These are phyloP conservation scores for Acacia crassicarpa DNA, from an alignment of 306 rosid genomes.

Conservation along the genomic window DNA sequence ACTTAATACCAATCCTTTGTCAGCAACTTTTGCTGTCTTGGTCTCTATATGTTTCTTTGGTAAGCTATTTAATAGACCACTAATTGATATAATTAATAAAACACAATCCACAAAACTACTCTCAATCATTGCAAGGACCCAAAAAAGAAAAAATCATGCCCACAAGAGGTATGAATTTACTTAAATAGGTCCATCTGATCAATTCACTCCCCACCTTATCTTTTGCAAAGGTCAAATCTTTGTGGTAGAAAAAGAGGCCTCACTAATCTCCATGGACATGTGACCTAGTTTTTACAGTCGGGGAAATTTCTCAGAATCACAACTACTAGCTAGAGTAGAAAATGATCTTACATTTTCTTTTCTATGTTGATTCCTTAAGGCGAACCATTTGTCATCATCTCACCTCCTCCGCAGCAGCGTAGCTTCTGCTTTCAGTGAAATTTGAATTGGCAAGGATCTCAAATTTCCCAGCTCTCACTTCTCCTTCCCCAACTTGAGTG, in stretches of 20 bases:
- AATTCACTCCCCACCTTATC: neutral
- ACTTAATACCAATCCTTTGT: neutral
- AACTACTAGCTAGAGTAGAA: constrained; percentile 40
- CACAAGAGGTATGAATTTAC: neutral
- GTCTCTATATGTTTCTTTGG: neutral
- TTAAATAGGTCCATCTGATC: neutral
- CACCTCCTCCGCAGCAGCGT: too few relatives aligned
- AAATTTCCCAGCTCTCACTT: constrained; percentile 79
- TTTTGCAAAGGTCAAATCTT: neutral
- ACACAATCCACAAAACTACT: neutral
- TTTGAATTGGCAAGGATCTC: constrained; percentile 61
- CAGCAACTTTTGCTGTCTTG: neutral
- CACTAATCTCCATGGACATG: neutral
- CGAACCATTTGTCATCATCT: too few relatives aligned
- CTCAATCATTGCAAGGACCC: neutral
- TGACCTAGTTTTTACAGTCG: neutral
- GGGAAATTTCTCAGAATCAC: constrained; percentile 25
- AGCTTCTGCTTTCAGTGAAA: too few relatives aligned
- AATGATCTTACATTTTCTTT: constrained; percentile 41
- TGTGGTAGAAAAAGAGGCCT: neutral
- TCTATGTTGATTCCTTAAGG: too few relatives aligned
- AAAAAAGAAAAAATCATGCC: neutral
- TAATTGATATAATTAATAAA: too few relatives aligned
- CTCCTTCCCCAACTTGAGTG: constrained; percentile 86
- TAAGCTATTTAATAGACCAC: neutral